Evolutionary conservation across 2,329 filamentous ascomycete genomes (phyloP), one percentile per base, ranked within the genome.

Genomic region (Fusarium sp.): DNA sequence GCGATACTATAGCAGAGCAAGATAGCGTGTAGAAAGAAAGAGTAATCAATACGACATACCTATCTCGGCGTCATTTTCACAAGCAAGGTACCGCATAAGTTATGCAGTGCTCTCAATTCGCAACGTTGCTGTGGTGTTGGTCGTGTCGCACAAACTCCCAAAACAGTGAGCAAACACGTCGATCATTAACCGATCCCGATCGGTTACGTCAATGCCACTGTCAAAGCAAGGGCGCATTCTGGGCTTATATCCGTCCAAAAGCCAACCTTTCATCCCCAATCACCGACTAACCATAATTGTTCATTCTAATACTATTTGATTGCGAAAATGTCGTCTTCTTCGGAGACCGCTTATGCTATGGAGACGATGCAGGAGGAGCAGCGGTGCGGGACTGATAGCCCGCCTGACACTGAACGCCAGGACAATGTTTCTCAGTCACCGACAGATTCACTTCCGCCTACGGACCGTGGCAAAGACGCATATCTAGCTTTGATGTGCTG

Each of bases 401-500:
- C 29, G 7, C 14, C 29, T 7, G 63, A 54, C 4, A 11, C 29
- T 9, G 63, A 68, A 22, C 25, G 42, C 9, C 36, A 36, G 20
- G 29, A 53, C 20, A 4, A 62, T n/a, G 22, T 14, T 7, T 11
- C 47, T 4, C 46, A 11, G 17, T 25, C 41, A 7, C 17, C 39
- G 1, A 38, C 38, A 0, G 7, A 35, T 6, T 31, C 67, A 4
- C 58, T 80, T 11, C 78, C 78, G 9, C 78, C 79, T 3, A 76
- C 75, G 0, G 79, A 80, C 20, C 75, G 55, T 7, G 79, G 79
- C 1, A 72, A 71, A 20, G 77, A 72, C 5, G 79, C 79, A 10
- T 80, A 80, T 44, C 7, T 75, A 0, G 71, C 79, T 20, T 56
- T 80, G n/a, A 72, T 72, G 46, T 80, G 79, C 25, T 80, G 78